Evolutionary conservation across 2,329 filamentous ascomycete species (phyloP), one percentile per base, ranked within the genome.

Genomic region (Hymenoscyphus fructigenus): DNA sequence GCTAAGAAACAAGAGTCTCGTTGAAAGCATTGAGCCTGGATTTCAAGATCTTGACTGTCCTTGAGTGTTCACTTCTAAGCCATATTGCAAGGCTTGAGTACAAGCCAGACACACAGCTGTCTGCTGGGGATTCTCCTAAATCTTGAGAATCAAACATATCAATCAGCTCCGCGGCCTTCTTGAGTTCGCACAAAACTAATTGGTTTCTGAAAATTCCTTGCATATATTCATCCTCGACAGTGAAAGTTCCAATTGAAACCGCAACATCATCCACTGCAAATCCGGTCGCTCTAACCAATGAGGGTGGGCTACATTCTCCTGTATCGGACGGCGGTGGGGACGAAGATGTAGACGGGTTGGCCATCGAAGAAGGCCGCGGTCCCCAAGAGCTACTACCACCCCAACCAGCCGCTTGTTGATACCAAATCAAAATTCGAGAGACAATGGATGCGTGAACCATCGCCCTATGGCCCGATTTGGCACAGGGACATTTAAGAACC

Each of bases 351-450:
- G 57, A 57, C 5, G 50, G 57, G 44, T 53, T 38, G 44, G 50
- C n/a, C 41, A 36, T 55, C 50, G 59, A 32, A 14, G 62, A 61
- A 15, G 63, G 57, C 55, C 60, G 61, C 55, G 57, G 29, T 14
- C 59, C 68, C 62, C 63, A 66, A 20, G 67, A 64, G 50, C 60
- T 67, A 59, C 68, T 66, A 7, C 65, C 61, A 47, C 66, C 66
- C 66, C 66, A 70, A 28, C 69, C 71, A 57, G 69, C 71, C 15
- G 71, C 71, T 62, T 73, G 71, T 60, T 73, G 70, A 63, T 74
- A 74, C 72, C 72, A 74, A 6, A 74, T 73, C 26, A 74, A 65
- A 5, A 73, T 71, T 14, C 70, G 68, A 10, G 71, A 73, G 59
- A 73, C 50, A 67, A 71, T 73, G 20, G 71, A 72, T 59, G 70